Evolutionary conservation across 2,329 filamentous ascomycete genomes (phyloP), one percentile per base, ranked within the genome.

Genomic region (Apiospora rasikravindrae): DNA sequence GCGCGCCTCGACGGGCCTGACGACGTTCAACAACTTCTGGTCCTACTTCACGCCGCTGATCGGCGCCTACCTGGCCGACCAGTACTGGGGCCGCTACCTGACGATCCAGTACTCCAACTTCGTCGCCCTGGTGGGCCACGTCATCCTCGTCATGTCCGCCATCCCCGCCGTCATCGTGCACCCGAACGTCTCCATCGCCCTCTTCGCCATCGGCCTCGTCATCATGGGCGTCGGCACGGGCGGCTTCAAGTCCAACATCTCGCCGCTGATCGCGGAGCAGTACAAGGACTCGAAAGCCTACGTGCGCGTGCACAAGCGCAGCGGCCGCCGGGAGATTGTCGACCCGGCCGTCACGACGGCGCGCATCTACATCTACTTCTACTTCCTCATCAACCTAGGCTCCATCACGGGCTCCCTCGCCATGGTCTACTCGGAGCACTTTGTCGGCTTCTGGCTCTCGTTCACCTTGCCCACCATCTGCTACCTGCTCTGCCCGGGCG

Each of bases 181-280:
- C 67, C 83, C 84, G 3, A 86, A 88, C 5, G 83, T 84, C 33
- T 86, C 91, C 0, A 84, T 93, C 22, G 89, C 85, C 0, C 88
- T 88, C 26, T 89, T 94, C 72, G 85, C 93, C 71, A 86, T 94
- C 78, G 91, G 90, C 11, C 82, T 87, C 70, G 76, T 87, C 45
- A 74, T 82, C 70, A 83, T 87, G 70, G 85, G 85, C 29, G 80
- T 94, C 16, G 92, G 92, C 51, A 93, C 92, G 0, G 92, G 92
- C 73, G 91, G 92, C 73, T 94, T 94, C 86, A 94, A 94, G 83
- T 83, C 91, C 57, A 95, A 94, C 75, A 89, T 94, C 70, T 90
- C 91, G 0, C 91, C 92, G 0, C 84, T 94, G 26, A 88, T 94
- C 71, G 91, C 91, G 24, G 92, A 94, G 77, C 92, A 94, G 81